These are phyloP conservation scores for Adansonia rubrostipa DNA, from an alignment of 441 rosid genomes.

Conservation along the genomic window DNA sequence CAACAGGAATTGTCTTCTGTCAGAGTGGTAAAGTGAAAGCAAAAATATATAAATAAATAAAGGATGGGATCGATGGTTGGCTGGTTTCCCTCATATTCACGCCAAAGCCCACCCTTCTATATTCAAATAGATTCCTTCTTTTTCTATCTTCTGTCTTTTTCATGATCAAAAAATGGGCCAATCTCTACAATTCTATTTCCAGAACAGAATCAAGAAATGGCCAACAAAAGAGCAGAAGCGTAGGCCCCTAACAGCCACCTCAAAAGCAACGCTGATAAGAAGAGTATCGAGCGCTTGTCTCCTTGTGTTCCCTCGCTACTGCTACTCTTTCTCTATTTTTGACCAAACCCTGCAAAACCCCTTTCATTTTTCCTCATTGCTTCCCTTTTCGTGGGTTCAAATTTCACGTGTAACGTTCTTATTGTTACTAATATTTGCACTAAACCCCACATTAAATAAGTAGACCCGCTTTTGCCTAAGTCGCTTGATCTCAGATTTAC, in stretches of 20 bases:
- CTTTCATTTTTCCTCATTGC: not conserved
- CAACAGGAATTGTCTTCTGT: conserved; percentile 28
- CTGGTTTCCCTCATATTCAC: conserved; percentile 31
- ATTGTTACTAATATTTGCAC: not conserved
- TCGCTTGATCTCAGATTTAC: not conserved
- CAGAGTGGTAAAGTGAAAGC: conserved; percentile 13
- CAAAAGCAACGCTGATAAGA: conserved; percentile 45
- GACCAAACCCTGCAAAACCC: conserved; percentile 29
- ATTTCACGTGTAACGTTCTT: not conserved
- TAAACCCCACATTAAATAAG: not conserved
- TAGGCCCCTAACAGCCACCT: conserved; percentile 40
- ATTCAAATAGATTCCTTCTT: conserved; percentile 42
- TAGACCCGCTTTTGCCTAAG: not conserved
- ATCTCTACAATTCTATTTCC: not conserved
- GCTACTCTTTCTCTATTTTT: conserved; percentile 26
- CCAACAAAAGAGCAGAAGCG: conserved; percentile 29
- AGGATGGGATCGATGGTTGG: not conserved
- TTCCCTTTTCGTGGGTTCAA: conserved; percentile 29
- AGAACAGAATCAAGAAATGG: conserved; percentile 35
- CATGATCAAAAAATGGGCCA: conserved; percentile 7
- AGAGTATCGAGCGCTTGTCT: conserved; percentile 33
- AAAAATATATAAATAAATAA: no score
- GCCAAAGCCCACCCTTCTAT: not conserved
- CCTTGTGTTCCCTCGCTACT: conserved; percentile 17
- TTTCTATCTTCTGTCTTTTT: not conserved